Evolutionary conservation across 1,139 yeast species (phyloP), one percentile per base, ranked within the genome.

Genomic region (Nakaseomyces uthaithaninus): DNA sequence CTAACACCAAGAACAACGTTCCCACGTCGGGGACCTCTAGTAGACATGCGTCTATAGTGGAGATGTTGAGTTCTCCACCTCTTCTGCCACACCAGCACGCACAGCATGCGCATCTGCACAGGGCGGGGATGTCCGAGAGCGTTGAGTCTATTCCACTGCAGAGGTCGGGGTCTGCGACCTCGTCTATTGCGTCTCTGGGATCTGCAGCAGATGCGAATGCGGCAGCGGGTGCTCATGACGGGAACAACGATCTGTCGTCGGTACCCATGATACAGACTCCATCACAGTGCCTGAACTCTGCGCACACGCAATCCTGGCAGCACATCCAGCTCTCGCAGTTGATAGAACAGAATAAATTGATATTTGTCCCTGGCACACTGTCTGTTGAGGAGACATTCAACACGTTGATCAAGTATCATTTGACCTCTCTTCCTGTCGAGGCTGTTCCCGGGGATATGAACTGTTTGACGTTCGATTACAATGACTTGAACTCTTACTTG

Each of bases 351-450:
- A 87, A 82, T 48, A 82, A 84, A 59, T 71, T 91, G 54, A 74
- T 87, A 39, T 71, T 77, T 39, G 80, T 87, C 49, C 74, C 75
- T 48, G 72, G 72, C 1, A 58, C 70, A 11, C 67, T 76, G 33
- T 77, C 94, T 1, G 93, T 87, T 14, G 95, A 89, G 59, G 71
- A 77, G 44, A 95, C 97, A 2, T 91, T 85, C 65, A 87, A 86
- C 53, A 78, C 80, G 2, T 69, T 91, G 53, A 71, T 73, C 36
- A 64, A 71, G 28, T 73, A 87, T 60, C 78, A 82, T 47, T 72
- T 91, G 55, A 89, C 96, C 2, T 80, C 93, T 24, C 67, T 91
- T 41, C 97, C 97, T 0, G 94, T 91, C 57, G 71, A 70, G 58
- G 66, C 69, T 55, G 47, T 52, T 36, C 67, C 69, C 3, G 65